Base-by-base conservation (phyloP, 2,329 filamentous ascomycete genomes). In the Monilinia fructigena region DNA sequence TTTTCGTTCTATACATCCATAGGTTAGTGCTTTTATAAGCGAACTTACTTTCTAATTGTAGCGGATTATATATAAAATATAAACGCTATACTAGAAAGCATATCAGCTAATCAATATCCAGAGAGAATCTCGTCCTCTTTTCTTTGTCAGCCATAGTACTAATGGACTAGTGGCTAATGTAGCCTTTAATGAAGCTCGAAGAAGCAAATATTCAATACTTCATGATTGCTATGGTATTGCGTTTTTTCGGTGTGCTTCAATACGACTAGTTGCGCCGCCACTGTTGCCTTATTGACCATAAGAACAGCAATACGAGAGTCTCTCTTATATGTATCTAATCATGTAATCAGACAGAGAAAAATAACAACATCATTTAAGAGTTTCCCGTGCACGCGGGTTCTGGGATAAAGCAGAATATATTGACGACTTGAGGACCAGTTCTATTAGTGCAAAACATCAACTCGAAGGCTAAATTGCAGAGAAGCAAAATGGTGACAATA, bases 401-500 rank as follows among this genome's bases (percentile, higher is more conserved):
- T 28, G 40, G 16, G 58, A 68, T 16, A 69, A 63, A 35, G 59
- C 45, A 50, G 55, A 42, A 14, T 55, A 68, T 18, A 26, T 60
- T 42, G 62, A 66, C 20, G 40, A 61, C 40, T 26, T 68, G 2
- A 56, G 54, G 11, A 58, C 54, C 20, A 65, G 31, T 31, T 66
- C 56, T 12, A 66, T 66, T 42, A 52, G 66, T 55, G 63, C 45
- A 18, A 69, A 66, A 38, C 58, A 69, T 42, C 42, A 55, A 45
- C 53, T 20, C 18, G 66, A 66, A 66, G 66, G 53, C 10, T 28
- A 42, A 23, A 35, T 66, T 0, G 58, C 63, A 3, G 67, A 69
- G 38, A 63, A 56, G 8, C 68, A 69, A 40, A 69, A 66, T 42
- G 45, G 63, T n/a, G 68, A 69, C 8, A 69, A 68, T 11, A 69